phyloP scores from a whole-genome alignment of 2,329 filamentous ascomycete genomes.

The Pseudogymnoascus verrucosus region DNA sequence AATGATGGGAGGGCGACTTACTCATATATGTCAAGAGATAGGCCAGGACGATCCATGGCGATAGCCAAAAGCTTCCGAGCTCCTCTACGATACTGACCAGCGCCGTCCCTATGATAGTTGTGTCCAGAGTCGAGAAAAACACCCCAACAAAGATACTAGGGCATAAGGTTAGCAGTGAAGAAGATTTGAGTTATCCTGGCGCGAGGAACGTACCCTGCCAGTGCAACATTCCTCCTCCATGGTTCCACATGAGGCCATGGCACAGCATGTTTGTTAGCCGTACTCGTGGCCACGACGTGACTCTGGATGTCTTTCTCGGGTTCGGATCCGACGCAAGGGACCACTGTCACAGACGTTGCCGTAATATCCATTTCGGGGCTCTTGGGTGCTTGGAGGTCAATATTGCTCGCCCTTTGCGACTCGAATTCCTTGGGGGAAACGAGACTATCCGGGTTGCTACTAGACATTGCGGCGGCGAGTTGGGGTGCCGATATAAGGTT shows the following conservation, averaged over 20 bases:
- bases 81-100: slow-evolving; percentile 47
- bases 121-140: slow-evolving; percentile 51
- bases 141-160: slow-evolving; percentile 43
- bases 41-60: slow-evolving; percentile 48
- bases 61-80: slow-evolving; percentile 35
- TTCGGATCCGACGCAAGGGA: background rate
- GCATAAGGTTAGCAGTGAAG: background rate
- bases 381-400: background rate
- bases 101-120: slow-evolving; percentile 52
- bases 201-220: background rate
- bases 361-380: background rate
- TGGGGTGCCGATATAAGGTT: background rate
- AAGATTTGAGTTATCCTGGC: background rate
- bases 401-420: background rate
- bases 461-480: background rate
- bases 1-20: background rate
- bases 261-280: background rate
- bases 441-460: background rate
- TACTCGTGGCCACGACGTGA: background rate
- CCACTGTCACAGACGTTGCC: background rate
- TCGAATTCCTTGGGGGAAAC: background rate
- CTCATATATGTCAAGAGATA: slow-evolving; percentile 34
- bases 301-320: background rate
- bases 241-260: background rate
- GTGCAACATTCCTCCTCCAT: slow-evolving; percentile 2